Percentiles rank a stretch among this genome's conserved stretches.
phyloP scores from a whole-genome alignment of 2,329 filamentous ascomycete species.

The Aspergillus piperis region DNA sequence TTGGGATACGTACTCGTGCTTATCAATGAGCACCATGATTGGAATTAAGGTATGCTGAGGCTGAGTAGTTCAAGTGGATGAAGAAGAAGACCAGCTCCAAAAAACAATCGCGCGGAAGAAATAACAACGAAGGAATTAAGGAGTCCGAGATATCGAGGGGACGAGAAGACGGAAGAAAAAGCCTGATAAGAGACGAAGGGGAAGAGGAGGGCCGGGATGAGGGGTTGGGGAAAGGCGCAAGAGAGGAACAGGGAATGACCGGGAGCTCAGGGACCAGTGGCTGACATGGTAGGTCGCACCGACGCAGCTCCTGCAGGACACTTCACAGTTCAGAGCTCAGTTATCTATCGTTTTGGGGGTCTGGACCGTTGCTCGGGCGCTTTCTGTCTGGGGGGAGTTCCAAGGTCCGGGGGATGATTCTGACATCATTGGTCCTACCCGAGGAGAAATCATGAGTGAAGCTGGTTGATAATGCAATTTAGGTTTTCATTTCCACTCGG shows the following conservation, averaged over 20 bases:
- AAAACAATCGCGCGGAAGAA: not conserved
- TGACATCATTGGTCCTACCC: constrained; percentile 6
- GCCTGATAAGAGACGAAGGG: not conserved
- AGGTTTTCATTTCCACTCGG: not conserved
- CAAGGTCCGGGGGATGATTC: constrained; percentile 12
- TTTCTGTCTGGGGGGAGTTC: constrained; percentile 15
- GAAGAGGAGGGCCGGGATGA: not conserved
- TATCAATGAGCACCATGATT: constrained; percentile 84
- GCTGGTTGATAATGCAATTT: not conserved
- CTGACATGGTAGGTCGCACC: not conserved
- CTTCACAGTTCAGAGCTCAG: constrained; percentile 13
- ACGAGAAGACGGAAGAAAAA: constrained; percentile 5
- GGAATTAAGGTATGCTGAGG: not conserved
- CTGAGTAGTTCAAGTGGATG: not conserved
- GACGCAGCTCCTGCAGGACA: constrained; percentile 10
- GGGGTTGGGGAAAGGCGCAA: not conserved
- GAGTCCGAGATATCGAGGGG: not conserved
- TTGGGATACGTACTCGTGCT: constrained; percentile 81
- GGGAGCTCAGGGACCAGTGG: constrained; percentile 3
- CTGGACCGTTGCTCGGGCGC: constrained; percentile 19
- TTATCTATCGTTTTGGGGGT: constrained; percentile 12
- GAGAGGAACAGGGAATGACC: constrained; percentile 5
- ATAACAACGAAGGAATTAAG: no score
- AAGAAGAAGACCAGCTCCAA: not conserved
- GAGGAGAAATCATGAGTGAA: not conserved